Percentiles rank a stretch among this genome's conserved stretches.
phyloP scores from a whole-genome alignment of 768 basidiomycete species.

The Boletellus ananiceps region DNA sequence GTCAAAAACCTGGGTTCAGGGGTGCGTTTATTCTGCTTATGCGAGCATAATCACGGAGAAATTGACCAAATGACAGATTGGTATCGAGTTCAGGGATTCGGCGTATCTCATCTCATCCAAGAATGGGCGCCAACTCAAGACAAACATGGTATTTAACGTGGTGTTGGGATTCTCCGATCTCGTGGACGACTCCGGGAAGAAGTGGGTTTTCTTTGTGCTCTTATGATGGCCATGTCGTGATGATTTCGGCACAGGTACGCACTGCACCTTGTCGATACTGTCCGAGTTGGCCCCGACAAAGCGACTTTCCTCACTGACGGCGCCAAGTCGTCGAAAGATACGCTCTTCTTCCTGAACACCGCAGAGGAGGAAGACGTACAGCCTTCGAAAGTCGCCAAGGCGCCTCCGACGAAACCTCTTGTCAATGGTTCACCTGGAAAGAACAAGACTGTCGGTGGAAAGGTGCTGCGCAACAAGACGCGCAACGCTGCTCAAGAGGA shows the following conservation, averaged over 20 bases:
- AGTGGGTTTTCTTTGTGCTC: slow-evolving; percentile 40
- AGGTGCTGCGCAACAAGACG: slow-evolving; percentile 87
- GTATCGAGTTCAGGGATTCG: slow-evolving; percentile 92
- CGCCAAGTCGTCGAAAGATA: slow-evolving; percentile 78
- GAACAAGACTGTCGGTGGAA: slow-evolving; percentile 72
- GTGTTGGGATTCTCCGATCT: slow-evolving; percentile 83
- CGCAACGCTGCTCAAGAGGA: slow-evolving; percentile 85
- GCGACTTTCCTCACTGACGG: slow-evolving; percentile 78
- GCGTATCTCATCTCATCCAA: slow-evolving; percentile 79
- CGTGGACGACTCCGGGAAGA: slow-evolving; percentile 69
- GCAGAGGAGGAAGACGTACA: slow-evolving; percentile 54
- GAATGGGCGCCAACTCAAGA: slow-evolving; percentile 63
- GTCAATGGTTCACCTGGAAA: slow-evolving; percentile 66
- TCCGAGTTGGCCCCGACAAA: slow-evolving; percentile 66
- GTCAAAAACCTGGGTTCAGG: slow-evolving; percentile 89
- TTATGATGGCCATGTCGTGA: not conserved
- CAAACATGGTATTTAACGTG: slow-evolving; percentile 84
- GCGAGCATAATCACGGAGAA: not conserved
- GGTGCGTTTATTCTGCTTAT: slow-evolving; percentile 42
- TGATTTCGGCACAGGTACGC: slow-evolving; percentile 57
- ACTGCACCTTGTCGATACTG: slow-evolving; percentile 83
- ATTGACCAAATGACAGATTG: slow-evolving; percentile 56
- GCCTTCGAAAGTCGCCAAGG: slow-evolving; percentile 52
- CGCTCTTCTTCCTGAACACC: slow-evolving; percentile 76
- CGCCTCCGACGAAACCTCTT: slow-evolving; percentile 45